phyloP scores from a whole-genome alignment of 1,284 basidiomycete genomes.

The Cutaneotrichosporon dermatis region DNA sequence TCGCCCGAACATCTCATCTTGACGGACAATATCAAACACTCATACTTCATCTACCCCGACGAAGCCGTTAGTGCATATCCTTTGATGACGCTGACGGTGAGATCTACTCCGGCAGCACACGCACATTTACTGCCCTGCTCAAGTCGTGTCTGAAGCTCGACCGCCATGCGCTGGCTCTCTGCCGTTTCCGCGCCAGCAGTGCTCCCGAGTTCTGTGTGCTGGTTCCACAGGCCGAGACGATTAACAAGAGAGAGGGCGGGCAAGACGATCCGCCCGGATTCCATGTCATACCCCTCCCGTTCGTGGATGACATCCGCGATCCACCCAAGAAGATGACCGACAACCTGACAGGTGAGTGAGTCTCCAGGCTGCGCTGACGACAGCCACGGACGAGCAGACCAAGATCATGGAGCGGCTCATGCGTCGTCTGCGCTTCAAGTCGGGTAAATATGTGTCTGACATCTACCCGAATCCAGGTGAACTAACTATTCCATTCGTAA shows the following conservation, averaged over 20 bases:
- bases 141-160: conserved; percentile 75
- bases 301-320: conserved; percentile 85
- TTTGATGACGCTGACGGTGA: background rate
- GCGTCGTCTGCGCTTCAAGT: conserved; percentile 71
- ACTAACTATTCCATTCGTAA: conserved; percentile 26
- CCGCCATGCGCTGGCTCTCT: conserved; percentile 74
- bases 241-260: conserved; percentile 61
- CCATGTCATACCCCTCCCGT: conserved; percentile 85
- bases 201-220: conserved; percentile 78
- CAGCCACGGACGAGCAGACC: conserved; percentile 66
- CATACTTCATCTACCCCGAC: conserved; percentile 87
- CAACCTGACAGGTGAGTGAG: conserved; percentile 54
- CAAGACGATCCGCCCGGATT: conserved; percentile 83
- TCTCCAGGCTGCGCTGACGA: background rate
- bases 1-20: conserved; percentile 63
- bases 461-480: conserved; percentile 87
- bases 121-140: conserved; percentile 83
- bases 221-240: conserved; percentile 78
- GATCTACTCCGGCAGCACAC: conserved; percentile 75
- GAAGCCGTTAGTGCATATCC: conserved; percentile 60
- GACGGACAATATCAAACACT: conserved; percentile 87
- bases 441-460: conserved; percentile 76
- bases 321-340: conserved; percentile 54
- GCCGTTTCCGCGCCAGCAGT: conserved; percentile 66
- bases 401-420: conserved; percentile 70